Percentiles rank a stretch among this genome's conserved stretches.
phyloP scores from a whole-genome alignment of 2,329 filamentous ascomycete genomes.

The Ceratocystis cacaofunesta region DNA sequence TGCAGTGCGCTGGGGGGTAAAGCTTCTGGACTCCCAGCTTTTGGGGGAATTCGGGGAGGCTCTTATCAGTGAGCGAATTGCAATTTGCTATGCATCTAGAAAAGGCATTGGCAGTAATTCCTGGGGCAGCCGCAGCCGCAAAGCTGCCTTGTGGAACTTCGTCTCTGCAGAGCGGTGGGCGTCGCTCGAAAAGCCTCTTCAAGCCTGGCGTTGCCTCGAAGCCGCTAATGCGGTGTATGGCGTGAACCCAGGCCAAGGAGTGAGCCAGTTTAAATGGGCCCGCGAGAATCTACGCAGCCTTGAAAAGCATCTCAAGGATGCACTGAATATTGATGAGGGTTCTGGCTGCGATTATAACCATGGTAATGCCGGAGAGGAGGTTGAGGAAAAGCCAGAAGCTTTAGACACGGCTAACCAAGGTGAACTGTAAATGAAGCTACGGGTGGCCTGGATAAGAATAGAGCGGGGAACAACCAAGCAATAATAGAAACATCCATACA shows the following conservation, averaged over 20 bases:
- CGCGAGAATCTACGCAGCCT: conserved; percentile 12
- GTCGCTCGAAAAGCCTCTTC: conserved; percentile 56
- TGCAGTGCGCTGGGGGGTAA: conserved; percentile 70
- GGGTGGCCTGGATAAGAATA: background rate
- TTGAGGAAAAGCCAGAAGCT: conserved; percentile 14
- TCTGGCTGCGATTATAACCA: background rate
- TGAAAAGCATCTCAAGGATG: conserved; percentile 10
- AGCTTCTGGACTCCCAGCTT: conserved; percentile 64
- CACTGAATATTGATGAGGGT: conserved; percentile 4
- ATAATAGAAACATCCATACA: background rate
- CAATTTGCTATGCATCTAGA: conserved; percentile 67
- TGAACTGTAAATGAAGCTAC: background rate
- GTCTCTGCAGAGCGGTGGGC: conserved; percentile 77
- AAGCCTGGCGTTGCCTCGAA: conserved; percentile 64
- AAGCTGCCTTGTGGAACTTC: conserved; percentile 79
- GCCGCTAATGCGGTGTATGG: conserved; percentile 21
- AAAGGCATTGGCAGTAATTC: conserved; percentile 48
- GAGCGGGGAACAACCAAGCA: background rate
- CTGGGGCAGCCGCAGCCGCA: conserved; percentile 61
- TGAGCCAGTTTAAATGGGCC: conserved; percentile 10
- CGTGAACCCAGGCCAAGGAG: conserved; percentile 2
- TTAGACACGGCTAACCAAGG: background rate
- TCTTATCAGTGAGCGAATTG: conserved; percentile 71
- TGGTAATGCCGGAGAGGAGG: background rate
- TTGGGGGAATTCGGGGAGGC: conserved; percentile 63